Evolutionary conservation across 805 yeast genomes (phyloP).

Genomic region (Maudiozyma pseudohumilis): DNA sequence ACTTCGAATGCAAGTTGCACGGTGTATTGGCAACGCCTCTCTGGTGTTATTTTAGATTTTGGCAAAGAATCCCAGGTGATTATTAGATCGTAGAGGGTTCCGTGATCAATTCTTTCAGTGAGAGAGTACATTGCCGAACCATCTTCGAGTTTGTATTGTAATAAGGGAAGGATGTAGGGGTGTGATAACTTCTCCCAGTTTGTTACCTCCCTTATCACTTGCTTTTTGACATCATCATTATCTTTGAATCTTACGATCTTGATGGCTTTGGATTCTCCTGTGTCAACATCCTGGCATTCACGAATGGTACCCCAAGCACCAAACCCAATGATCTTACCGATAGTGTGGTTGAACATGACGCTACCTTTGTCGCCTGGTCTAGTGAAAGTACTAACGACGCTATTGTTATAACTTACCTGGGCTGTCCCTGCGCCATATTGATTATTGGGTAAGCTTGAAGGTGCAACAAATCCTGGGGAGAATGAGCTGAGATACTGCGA

Average conservation of each 20-base stretch:
- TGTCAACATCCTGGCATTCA: conserved; percentile 41
- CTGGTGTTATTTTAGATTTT: conserved; percentile 22
- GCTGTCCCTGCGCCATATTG: not conserved
- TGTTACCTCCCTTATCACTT: conserved; percentile 59
- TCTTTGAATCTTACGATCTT: conserved; percentile 48
- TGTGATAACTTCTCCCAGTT: conserved; percentile 69
- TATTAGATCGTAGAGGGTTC: conserved; percentile 73
- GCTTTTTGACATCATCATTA: conserved; percentile 41
- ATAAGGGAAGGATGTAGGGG: conserved; percentile 51
- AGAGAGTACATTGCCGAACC: conserved; percentile 57
- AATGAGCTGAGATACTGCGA: conserved; percentile 28
- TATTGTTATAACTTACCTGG: not conserved
- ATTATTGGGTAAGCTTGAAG: conserved; percentile 7
- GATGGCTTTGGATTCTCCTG: conserved; percentile 42
- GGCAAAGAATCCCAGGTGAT: conserved; percentile 50
- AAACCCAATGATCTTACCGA: conserved; percentile 71
- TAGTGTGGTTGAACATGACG: conserved; percentile 45
- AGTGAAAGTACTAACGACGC: not conserved
- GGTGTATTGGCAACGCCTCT: conserved; percentile 30
- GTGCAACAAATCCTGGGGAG: conserved; percentile 22
- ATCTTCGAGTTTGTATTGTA: conserved; percentile 51
- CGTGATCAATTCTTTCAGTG: conserved; percentile 58
- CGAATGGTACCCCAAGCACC: conserved; percentile 89
- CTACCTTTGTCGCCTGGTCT: conserved; percentile 57
- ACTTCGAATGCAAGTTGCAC: conserved; percentile 42